Base-by-base conservation (phyloP, 768 basidiomycete genomes). In the Lentinula sp. region DNA sequence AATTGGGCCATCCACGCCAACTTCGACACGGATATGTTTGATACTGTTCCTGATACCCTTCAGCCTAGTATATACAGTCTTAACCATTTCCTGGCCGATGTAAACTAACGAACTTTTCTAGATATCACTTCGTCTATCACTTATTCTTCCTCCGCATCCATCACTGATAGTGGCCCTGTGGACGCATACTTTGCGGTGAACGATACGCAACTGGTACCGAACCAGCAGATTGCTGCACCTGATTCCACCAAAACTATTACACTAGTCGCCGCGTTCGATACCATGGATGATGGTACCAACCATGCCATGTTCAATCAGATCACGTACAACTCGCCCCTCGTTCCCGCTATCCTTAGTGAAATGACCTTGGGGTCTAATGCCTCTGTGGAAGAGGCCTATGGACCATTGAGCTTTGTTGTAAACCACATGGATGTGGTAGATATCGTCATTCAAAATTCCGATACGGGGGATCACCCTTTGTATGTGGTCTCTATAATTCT, bases 1-100 rank as follows among this genome's bases (percentile, higher is more conserved):
- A 97, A 99, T 77, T 98, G 87, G 87, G 85, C 84, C 55, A 85
- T 99, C 61, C 91, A 94, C 68, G 89, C 90, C 5, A 91, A 95
- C 77, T 92, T 98, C 84, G 92, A 95, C 69, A 82, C 82, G 0
- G 77, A 76, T 63, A 96, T 95, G 94, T 98, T 97, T 71, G 96
- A 98, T 71, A 77, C 65, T 13, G 69, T 95, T 13, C 93, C 96
- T 0, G 76, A 79, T 28, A 73, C 78, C 10, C 79, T 98, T 28
- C 83, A 88, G 64, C 82, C 90, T 0, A 97, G 91, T 91, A 62
- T 46, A 87, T 75, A 4, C 31, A 34, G 9, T 18, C 35, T 28
- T 11, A 16, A 28, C 18, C 4, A 18, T 43, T 15, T 37, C 11
- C 42, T 48, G 32, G 32, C 54, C 4, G 60, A 13, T 18, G 18